A percentile compares a stretch with the other conserved stretches of the same genome.
phyloP scores from a whole-genome alignment of 345 rosid genomes.

The Hibiscus syriacus region DNA sequence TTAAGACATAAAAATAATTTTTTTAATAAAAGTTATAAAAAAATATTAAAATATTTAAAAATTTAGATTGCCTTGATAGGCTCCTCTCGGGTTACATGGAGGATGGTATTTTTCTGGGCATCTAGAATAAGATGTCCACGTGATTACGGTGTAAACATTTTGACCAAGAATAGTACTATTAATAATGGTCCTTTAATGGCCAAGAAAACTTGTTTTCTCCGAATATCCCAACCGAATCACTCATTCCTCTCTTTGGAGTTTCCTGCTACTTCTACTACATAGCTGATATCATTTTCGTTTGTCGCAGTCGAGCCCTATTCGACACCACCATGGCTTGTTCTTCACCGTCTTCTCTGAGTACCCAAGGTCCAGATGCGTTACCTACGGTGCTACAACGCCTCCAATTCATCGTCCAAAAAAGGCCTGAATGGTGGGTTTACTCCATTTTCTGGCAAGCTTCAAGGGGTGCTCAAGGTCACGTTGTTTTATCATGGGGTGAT shows the following conservation, averaged over 20 bases:
- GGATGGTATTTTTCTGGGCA: too few species aligned
- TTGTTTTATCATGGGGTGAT: constrained; percentile 35
- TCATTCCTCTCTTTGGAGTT: too few species aligned
- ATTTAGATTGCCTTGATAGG: too few species aligned
- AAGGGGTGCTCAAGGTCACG: constrained; percentile 23
- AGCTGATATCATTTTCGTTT: too few species aligned
- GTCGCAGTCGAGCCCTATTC: too few species aligned
- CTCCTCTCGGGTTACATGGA: too few species aligned
- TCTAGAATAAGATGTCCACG: background rate
- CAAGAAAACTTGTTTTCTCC: constrained; percentile 3
- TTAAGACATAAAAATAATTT: too few species aligned
- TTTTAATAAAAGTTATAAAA: too few species aligned
- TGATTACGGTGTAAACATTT: background rate
- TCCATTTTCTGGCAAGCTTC: constrained; percentile 54
- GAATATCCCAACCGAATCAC: background rate
- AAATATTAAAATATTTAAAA: too few species aligned
- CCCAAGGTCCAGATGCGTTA: constrained; percentile 15
- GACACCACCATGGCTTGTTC: too few species aligned
- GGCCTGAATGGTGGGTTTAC: constrained; percentile 49
- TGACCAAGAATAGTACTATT: background rate
- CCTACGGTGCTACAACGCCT: constrained; percentile 40
- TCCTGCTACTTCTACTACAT: too few species aligned
- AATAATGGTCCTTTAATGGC: background rate
- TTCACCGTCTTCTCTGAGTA: constrained; percentile 17
- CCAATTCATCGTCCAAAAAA: constrained; percentile 30